Evolutionary conservation across 257 asterid species (phyloP).

Genomic region (Linderniella brevidens): DNA sequence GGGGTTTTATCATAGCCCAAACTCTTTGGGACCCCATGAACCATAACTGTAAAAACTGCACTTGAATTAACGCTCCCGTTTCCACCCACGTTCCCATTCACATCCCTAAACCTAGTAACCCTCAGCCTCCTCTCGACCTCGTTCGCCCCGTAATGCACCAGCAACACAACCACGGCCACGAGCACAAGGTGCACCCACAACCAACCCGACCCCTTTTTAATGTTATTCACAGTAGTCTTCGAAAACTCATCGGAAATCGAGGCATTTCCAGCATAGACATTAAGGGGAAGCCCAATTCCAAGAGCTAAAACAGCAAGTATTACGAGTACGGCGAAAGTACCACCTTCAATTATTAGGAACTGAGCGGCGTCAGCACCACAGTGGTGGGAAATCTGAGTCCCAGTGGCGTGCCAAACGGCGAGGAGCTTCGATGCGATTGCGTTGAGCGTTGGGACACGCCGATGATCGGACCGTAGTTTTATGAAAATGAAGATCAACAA

Average conservation of each 20-base stretch:
- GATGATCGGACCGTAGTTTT: conserved; percentile 94
- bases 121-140: conserved; percentile 52
- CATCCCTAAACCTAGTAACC: conserved; percentile 70
- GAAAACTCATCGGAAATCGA: conserved; percentile 74
- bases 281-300: conserved; percentile 53
- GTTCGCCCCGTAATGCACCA: conserved; percentile 72
- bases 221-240: conserved; percentile 72
- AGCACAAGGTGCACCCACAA: conserved; percentile 90
- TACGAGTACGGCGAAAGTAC: conserved; percentile 59
- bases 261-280: conserved; percentile 62
- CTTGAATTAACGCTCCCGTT: conserved; percentile 37
- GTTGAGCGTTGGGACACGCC: conserved; percentile 81
- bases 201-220: conserved; percentile 70
- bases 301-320: conserved; percentile 49
- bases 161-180: conserved; percentile 56
- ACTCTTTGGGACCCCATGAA: conserved; percentile 76
- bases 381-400: conserved; percentile 81
- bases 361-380: conserved; percentile 99
- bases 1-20: conserved; percentile 70
- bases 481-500: conserved; percentile 67
- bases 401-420: conserved; percentile 95
- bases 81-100: conserved; percentile 65
- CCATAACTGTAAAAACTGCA: conserved; percentile 74
- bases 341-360: conserved; percentile 82
- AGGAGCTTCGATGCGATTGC: conserved; percentile 80